Percentiles rank a stretch among this genome's conserved stretches.
These are phyloP conservation scores for Cyberlindnera meyerae DNA, from an alignment of 805 yeast genomes.

Conservation along the genomic window DNA sequence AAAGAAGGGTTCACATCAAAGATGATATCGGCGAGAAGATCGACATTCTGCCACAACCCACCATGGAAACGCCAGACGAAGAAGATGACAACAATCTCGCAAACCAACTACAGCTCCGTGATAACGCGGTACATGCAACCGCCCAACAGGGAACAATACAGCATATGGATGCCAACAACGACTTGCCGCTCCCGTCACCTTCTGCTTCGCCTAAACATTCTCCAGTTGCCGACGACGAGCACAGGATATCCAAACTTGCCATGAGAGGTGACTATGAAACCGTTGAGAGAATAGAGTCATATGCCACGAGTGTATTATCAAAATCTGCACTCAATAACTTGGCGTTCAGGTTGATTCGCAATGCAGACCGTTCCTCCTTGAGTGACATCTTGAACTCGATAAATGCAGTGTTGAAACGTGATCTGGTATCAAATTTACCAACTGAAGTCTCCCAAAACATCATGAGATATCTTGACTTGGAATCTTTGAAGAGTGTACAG, in stretches of 20 bases:
- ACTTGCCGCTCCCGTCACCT: slow-evolving; percentile 65
- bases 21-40: not conserved
- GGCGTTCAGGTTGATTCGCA: slow-evolving; percentile 50
- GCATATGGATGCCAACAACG: slow-evolving; percentile 20
- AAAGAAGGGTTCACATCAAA: slow-evolving; percentile 9
- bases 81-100: slow-evolving; percentile 22
- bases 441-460: slow-evolving; percentile 66
- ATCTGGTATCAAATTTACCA: slow-evolving; percentile 67
- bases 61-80: slow-evolving; percentile 6
- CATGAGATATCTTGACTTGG: slow-evolving; percentile 56
- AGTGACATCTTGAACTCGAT: slow-evolving; percentile 53
- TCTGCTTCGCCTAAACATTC: slow-evolving; percentile 53
- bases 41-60: not conserved
- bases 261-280: slow-evolving; percentile 6
- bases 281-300: slow-evolving; percentile 12
- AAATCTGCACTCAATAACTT: slow-evolving; percentile 45
- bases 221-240: slow-evolving; percentile 17
- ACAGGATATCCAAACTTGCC: slow-evolving; percentile 12
- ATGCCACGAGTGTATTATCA: slow-evolving; percentile 29
- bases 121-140: slow-evolving; percentile 1
- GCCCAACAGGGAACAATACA: slow-evolving; percentile 1
- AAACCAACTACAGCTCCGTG: slow-evolving; percentile 13
- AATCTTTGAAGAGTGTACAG: slow-evolving; percentile 55
- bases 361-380: slow-evolving; percentile 54
- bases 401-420: slow-evolving; percentile 59